phyloP scores from a whole-genome alignment of 805 yeast genomes.

The Torulaspora franciscae region DNA sequence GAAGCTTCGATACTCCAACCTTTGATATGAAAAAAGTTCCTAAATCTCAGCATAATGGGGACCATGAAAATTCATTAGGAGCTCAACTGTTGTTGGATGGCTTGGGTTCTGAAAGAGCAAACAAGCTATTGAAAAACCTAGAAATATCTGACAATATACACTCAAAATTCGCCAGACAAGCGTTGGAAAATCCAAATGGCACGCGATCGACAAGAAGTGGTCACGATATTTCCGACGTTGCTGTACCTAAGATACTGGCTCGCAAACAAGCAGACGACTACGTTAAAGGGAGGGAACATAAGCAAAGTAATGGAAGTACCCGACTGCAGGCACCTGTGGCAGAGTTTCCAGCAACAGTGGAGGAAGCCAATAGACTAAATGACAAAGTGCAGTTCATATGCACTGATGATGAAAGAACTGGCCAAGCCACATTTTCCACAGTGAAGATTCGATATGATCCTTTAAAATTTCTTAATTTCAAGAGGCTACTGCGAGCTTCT shows the following conservation, averaged over 20 bases:
- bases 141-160: constrained; percentile 28
- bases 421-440: constrained; percentile 12
- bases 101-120: neutral
- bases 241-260: neutral
- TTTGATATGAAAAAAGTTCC: constrained; percentile 6
- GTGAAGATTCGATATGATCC: constrained; percentile 30
- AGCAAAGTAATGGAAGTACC: too few relatives aligned
- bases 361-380: constrained; percentile 24
- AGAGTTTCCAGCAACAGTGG: constrained; percentile 14
- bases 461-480: constrained; percentile 22
- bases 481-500: constrained; percentile 13
- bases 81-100: neutral
- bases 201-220: constrained; percentile 7
- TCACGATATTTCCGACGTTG: neutral
- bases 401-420: constrained; percentile 8
- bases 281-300: neutral
- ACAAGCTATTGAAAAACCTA: constrained; percentile 18
- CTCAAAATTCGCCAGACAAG: constrained; percentile 16
- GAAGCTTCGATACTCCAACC: constrained; percentile 6
- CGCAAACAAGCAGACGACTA: neutral
- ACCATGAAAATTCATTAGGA: neutral
- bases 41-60: neutral
- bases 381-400: constrained; percentile 22
- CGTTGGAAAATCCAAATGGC: constrained; percentile 8
- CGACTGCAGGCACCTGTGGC: constrained; percentile 2